Evolutionary conservation across 192 early-diverging fungal species (phyloP).

Genomic region (Mortierella hygrophila): DNA sequence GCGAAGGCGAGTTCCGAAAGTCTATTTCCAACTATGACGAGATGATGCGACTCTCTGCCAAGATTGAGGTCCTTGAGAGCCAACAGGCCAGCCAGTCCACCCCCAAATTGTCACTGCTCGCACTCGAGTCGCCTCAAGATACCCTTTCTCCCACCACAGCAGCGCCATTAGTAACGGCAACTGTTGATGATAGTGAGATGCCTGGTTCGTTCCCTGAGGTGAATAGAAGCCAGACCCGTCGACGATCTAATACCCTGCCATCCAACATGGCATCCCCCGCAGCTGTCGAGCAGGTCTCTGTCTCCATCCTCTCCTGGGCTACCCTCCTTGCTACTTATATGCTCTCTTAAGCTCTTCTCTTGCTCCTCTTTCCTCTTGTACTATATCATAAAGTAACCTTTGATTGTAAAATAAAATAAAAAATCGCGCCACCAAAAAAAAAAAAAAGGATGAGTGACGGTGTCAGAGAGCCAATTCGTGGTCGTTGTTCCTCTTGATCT

Average conservation of each 20-base stretch:
- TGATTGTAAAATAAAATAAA: background rate
- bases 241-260: slow-evolving; percentile 7
- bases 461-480: too few relatives aligned
- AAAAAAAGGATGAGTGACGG: background rate
- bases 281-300: slow-evolving; percentile 16
- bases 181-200: slow-evolving; percentile 8
- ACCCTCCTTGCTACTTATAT: slow-evolving; percentile 38
- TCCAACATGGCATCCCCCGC: slow-evolving; percentile 1
- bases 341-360: slow-evolving; percentile 22
- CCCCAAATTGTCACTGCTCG: background rate
- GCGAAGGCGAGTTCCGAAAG: slow-evolving; percentile 39
- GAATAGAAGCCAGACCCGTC: background rate
- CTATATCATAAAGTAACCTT: background rate
- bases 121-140: background rate
- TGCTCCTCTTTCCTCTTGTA: too few relatives aligned
- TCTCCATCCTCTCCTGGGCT: slow-evolving; percentile 45
- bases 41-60: slow-evolving; percentile 19
- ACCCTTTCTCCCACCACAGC: background rate
- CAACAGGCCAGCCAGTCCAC: background rate
- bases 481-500: background rate
- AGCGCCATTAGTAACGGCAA: background rate
- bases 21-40: slow-evolving; percentile 39
- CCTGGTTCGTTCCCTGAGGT: slow-evolving; percentile 38
- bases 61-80: slow-evolving; percentile 11
- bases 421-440: slow-evolving; percentile 3